Conservation (phyloP, 2,329 filamentous ascomycete genomes). For the Apiospora aurea region DNA sequence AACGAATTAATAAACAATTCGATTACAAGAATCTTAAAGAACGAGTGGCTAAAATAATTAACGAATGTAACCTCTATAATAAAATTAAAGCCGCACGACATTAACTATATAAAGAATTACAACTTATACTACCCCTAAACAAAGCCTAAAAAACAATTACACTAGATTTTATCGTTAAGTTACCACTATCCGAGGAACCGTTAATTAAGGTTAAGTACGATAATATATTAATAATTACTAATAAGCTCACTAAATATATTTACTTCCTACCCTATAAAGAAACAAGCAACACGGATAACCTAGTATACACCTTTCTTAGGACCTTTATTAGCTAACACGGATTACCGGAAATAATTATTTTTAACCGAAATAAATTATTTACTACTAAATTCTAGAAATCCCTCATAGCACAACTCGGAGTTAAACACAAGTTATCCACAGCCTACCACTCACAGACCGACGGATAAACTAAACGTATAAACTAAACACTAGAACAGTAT, state of each 20-base stretch:
- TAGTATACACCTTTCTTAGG: slow-evolving; percentile 8
- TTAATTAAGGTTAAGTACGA: neutral
- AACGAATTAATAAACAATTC: slow-evolving; percentile 14
- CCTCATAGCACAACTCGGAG: slow-evolving; percentile 17
- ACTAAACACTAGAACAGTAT: slow-evolving; percentile 21
- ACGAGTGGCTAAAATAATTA: neutral
- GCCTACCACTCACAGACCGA: slow-evolving; percentile 26
- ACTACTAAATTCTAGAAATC: slow-evolving; percentile 20
- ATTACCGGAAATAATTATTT: slow-evolving; percentile 10
- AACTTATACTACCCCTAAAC: neutral
- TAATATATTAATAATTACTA: neutral
- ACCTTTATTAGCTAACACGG: slow-evolving; percentile 11
- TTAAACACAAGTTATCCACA: slow-evolving; percentile 14
- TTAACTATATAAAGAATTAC: slow-evolving; percentile 19
- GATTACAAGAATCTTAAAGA: slow-evolving; percentile 16
- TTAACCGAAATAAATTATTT: slow-evolving; percentile 22
- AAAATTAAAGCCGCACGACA: neutral
- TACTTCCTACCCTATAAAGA: slow-evolving; percentile 13
- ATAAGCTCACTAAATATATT: slow-evolving; percentile 3
- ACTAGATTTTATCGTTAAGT: slow-evolving; percentile 7
- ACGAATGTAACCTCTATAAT: neutral
- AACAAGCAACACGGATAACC: neutral
- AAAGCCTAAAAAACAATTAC: slow-evolving; percentile 6
- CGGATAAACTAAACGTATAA: slow-evolving; percentile 26
- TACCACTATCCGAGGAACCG: neutral